Evolutionary conservation across 306 rosid species (phyloP).

Genomic region (Geum urbanum): DNA sequence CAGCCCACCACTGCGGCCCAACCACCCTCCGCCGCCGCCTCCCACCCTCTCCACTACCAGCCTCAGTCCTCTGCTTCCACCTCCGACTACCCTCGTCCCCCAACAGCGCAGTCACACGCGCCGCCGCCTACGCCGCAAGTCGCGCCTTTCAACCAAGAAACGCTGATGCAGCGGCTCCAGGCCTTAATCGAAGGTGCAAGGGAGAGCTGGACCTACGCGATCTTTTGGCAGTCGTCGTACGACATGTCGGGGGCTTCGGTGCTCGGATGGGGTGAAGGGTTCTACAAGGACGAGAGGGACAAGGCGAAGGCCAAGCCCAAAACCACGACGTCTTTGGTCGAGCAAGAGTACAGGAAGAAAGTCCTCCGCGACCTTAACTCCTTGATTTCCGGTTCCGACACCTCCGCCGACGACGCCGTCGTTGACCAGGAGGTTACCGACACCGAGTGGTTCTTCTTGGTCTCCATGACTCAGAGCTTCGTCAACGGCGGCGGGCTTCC

Average conservation of each 20-base stretch:
- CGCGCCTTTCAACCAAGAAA: conserved; percentile 63
- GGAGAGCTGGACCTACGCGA: conserved; percentile 86
- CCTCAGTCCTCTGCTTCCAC: conserved; percentile 54
- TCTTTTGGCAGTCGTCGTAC: conserved; percentile 88
- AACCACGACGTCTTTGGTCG: conserved; percentile 36
- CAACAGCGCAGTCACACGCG: conserved; percentile 20
- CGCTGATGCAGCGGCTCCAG: conserved; percentile 84
- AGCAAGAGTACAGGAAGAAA: conserved; percentile 78
- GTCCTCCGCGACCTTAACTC: conserved; percentile 84
- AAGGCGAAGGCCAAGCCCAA: conserved; percentile 41
- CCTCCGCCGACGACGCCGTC: conserved; percentile 43
- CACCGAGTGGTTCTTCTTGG: conserved; percentile 91
- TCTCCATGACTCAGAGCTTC: conserved; percentile 90
- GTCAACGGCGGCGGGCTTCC: conserved; percentile 63
- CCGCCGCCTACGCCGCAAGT: conserved; percentile 4
- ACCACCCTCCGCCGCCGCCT: not conserved
- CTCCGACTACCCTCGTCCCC: conserved; percentile 30
- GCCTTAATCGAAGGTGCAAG: conserved; percentile 67
- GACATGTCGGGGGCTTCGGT: conserved; percentile 51
- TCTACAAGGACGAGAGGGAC: conserved; percentile 81
- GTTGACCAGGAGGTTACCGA: conserved; percentile 84
- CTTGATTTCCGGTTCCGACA: conserved; percentile 61
- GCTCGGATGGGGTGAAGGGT: conserved; percentile 94
- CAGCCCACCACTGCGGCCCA: not conserved
- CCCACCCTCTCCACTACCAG: not conserved